A percentile compares a stretch with the other conserved stretches of the same genome.
phyloP scores from a whole-genome alignment of 75 land plant species.

The Cupressus sempervirens region DNA sequence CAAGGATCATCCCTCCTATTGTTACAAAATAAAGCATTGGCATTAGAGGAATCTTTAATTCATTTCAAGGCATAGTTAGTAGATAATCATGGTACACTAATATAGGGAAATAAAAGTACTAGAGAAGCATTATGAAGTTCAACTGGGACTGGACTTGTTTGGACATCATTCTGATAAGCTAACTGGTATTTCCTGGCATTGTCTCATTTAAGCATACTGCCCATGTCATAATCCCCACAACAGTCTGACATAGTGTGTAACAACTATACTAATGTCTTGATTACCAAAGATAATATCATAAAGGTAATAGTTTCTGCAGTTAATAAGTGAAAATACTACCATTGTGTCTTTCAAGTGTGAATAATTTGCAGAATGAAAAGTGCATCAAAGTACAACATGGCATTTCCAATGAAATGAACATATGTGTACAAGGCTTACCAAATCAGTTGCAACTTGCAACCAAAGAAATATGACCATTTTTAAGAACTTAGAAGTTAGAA shows the following conservation, averaged over 20 bases:
- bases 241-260: neutral
- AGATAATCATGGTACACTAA: neutral
- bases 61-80: neutral
- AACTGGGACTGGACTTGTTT: constrained; percentile 10
- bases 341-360: neutral
- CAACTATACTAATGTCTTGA: neutral
- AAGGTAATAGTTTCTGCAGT: neutral
- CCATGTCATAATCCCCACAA: neutral
- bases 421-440: neutral
- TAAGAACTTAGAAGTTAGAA: neutral
- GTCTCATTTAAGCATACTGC: neutral
- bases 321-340: neutral
- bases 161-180: neutral
- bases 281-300: neutral
- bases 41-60: neutral
- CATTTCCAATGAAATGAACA: neutral
- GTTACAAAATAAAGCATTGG: neutral
- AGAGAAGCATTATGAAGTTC: neutral
- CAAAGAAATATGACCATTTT: neutral
- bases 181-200: neutral
- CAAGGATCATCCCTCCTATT: constrained; percentile 75
- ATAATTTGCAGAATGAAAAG: neutral
- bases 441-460: neutral
- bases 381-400: neutral
- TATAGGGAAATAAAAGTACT: neutral